Evolutionary conservation across 495 filamentous ascomycete genomes (phyloP).

Genomic region (Hypoxylon intermedium): DNA sequence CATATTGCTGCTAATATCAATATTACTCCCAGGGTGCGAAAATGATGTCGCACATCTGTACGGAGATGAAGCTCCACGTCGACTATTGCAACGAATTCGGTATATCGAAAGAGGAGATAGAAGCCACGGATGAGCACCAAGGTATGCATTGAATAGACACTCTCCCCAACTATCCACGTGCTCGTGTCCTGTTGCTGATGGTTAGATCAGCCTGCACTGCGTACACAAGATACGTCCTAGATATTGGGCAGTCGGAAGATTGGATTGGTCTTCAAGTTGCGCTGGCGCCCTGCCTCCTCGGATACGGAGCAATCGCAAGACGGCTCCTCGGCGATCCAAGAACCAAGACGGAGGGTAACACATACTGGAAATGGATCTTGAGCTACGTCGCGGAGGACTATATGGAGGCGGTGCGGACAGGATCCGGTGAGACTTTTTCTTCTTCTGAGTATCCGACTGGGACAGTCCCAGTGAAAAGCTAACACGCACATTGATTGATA

Average conservation of each 20-base stretch:
- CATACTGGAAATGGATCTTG: conserved; percentile 90
- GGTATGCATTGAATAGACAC: conserved; percentile 51
- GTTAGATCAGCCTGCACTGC: conserved; percentile 68
- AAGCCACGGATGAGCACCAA: conserved; percentile 73
- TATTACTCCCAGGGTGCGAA: conserved; percentile 61
- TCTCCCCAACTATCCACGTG: neutral
- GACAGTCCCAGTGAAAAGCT: conserved; percentile 22
- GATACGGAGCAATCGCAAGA: conserved; percentile 79
- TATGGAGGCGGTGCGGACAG: conserved; percentile 67
- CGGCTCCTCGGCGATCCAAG: conserved; percentile 65
- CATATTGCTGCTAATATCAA: neutral
- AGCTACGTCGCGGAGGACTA: conserved; percentile 86
- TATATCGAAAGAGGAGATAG: conserved; percentile 76
- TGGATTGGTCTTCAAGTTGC: conserved; percentile 83
- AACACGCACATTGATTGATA: conserved; percentile 43
- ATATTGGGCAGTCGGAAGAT: conserved; percentile 85
- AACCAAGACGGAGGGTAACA: conserved; percentile 69
- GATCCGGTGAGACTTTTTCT: conserved; percentile 62
- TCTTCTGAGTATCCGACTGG: neutral
- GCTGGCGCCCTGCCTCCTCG: conserved; percentile 83
- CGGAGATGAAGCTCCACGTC: conserved; percentile 81
- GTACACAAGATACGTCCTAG: conserved; percentile 82
- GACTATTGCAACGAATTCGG: conserved; percentile 82
- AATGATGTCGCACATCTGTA: conserved; percentile 75
- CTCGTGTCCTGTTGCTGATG: conserved; percentile 36